phyloP scores from a whole-genome alignment of 2,329 filamentous ascomycete genomes.

The Aschersonia sp. region DNA sequence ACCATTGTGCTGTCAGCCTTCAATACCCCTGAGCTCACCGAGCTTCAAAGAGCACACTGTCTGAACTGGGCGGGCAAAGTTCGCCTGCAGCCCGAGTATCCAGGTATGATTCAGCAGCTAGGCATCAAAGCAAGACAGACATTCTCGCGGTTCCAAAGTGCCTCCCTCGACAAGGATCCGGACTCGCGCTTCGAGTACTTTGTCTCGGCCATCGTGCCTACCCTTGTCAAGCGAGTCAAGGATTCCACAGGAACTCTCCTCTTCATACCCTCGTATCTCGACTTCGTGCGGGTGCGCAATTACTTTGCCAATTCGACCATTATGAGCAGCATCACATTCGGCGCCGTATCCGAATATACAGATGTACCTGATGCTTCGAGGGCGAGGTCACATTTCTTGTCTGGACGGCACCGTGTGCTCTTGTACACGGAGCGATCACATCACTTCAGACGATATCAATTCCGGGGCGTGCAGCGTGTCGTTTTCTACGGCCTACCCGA shows the following conservation, averaged over 20 bases:
- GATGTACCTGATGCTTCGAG: constrained; percentile 64
- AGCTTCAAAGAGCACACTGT: constrained; percentile 61
- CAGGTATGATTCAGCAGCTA: constrained; percentile 59
- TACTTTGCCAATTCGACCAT: constrained; percentile 62
- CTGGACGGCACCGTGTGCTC: constrained; percentile 66
- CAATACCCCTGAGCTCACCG: constrained; percentile 76
- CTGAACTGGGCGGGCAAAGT: constrained; percentile 69
- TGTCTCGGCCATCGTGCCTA: constrained; percentile 63
- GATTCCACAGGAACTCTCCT: constrained; percentile 59
- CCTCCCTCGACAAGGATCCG: constrained; percentile 59
- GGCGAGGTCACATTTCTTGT: constrained; percentile 75
- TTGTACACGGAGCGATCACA: constrained; percentile 94
- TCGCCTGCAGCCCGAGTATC: constrained; percentile 56
- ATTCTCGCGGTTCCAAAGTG: constrained; percentile 71
- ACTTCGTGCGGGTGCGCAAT: constrained; percentile 88
- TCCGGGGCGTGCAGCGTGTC: constrained; percentile 70
- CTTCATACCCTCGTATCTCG: constrained; percentile 86
- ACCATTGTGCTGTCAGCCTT: constrained; percentile 72
- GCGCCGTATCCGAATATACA: constrained; percentile 79
- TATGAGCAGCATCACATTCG: constrained; percentile 44
- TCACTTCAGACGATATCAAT: constrained; percentile 79
- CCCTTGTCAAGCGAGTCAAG: constrained; percentile 52
- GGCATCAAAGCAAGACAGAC: constrained; percentile 66
- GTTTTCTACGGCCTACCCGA: constrained; percentile 85
- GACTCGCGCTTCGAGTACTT: constrained; percentile 89